phyloP scores from a whole-genome alignment of 371 early-diverging fungal genomes.

The Apophysomyces trapeziformis region DNA sequence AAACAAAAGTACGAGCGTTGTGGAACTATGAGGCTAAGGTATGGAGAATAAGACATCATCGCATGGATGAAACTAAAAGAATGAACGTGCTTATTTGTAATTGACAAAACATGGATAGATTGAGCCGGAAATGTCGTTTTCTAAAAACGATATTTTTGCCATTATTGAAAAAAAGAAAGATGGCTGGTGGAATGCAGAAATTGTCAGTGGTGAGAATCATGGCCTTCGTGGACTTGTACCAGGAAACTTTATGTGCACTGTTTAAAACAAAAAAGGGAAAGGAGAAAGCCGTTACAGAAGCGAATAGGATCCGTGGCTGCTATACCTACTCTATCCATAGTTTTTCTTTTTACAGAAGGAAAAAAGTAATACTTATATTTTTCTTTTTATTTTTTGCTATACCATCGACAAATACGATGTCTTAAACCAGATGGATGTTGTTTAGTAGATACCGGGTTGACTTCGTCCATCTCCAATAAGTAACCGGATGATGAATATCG shows the following conservation, averaged over 20 bases:
- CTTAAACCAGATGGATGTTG: not conserved
- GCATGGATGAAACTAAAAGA: not conserved
- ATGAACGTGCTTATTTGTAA: not conserved
- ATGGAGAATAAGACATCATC: not conserved
- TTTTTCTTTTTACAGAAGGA: not conserved
- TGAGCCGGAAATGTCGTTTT: constrained; percentile 27
- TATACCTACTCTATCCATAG: no score
- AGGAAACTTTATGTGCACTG: constrained; percentile 29
- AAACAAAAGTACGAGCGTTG: constrained; percentile 18
- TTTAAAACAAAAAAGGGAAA: not conserved
- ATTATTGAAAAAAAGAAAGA: constrained; percentile 32
- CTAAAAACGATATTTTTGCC: constrained; percentile 27
- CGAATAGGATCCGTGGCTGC: no score
- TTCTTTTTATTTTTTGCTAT: not conserved
- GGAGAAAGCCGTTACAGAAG: no score
- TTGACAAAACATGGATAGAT: constrained; percentile 9
- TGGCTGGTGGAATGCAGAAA: constrained; percentile 36
- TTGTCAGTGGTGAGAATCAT: constrained; percentile 19
- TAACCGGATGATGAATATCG: not conserved
- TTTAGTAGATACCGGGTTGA: not conserved
- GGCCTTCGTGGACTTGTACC: constrained; percentile 28
- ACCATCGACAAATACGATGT: constrained; percentile 1
- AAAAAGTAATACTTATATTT: not conserved
- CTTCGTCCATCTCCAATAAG: not conserved
- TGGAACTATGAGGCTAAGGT: constrained; percentile 31